A percentile compares a stretch with the other conserved stretches of the same genome.
Evolutionary conservation across 2,329 filamentous ascomycete species (phyloP).

Genomic region (Pseudohalonectria lignicola): DNA sequence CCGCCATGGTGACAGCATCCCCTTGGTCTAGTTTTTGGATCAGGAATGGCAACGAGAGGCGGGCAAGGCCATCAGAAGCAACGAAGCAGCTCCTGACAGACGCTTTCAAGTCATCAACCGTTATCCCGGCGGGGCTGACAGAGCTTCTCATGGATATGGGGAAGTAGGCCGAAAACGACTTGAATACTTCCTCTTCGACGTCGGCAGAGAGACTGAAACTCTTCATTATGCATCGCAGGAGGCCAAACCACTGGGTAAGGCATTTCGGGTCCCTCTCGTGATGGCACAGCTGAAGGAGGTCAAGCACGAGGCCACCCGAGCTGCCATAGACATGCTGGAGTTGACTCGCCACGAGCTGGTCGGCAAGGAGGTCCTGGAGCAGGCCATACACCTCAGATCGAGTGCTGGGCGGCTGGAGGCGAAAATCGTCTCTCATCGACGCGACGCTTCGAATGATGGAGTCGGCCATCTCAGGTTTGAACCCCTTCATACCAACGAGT

Average conservation of each 20-base stretch:
- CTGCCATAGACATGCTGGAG: conserved; percentile 31
- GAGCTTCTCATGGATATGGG: conserved; percentile 46
- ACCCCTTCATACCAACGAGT: conserved; percentile 37
- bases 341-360: conserved; percentile 28
- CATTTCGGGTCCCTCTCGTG: conserved; percentile 47
- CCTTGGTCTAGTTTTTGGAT: conserved; percentile 47
- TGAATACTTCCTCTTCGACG: conserved; percentile 38
- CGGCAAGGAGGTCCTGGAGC: conserved; percentile 30
- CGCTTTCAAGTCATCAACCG: conserved; percentile 43
- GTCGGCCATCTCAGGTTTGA: conserved; percentile 34
- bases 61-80: conserved; percentile 33
- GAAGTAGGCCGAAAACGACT: conserved; percentile 47
- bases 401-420: conserved; percentile 38
- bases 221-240: conserved; percentile 18
- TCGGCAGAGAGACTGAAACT: conserved; percentile 27
- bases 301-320: conserved; percentile 32
- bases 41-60: conserved; percentile 39
- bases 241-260: conserved; percentile 45
- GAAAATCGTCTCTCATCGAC: conserved; percentile 45
- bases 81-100: conserved; percentile 43
- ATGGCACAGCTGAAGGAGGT: conserved; percentile 38
- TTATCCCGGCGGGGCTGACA: conserved; percentile 36
- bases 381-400: conserved; percentile 41
- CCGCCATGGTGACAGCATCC: conserved; percentile 44
- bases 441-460: conserved; percentile 38